These are phyloP conservation scores for Aphanoascus verrucosus DNA, from an alignment of 2,329 filamentous ascomycete genomes.

Conservation along the genomic window DNA sequence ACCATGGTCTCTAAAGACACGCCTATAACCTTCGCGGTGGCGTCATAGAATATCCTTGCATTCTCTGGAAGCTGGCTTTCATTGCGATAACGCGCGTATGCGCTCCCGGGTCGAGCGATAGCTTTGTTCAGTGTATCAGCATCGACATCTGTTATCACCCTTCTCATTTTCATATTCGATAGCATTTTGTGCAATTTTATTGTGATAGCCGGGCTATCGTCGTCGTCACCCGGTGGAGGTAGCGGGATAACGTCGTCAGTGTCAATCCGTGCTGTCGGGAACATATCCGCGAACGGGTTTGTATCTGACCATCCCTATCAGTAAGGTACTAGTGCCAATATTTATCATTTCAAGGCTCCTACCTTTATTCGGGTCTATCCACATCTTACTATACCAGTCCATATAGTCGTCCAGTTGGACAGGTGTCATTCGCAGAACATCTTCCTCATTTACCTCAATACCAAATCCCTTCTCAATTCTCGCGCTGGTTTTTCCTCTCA, in stretches of 20 bases:
- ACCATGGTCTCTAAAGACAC: conserved; percentile 42
- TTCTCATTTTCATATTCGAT: conserved; percentile 30
- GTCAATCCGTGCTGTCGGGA: conserved; percentile 26
- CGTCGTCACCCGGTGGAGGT: conserved; percentile 11
- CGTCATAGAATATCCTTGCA: conserved; percentile 42
- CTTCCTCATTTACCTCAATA: conserved; percentile 47
- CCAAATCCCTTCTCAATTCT: conserved; percentile 39
- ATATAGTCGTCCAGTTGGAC: conserved; percentile 63
- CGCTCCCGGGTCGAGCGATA: conserved; percentile 39
- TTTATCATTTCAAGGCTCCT: conserved; percentile 4
- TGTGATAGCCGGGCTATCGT: conserved; percentile 24
- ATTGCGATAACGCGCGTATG: conserved; percentile 41
- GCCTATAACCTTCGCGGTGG: conserved; percentile 42
- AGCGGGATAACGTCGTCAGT: conserved; percentile 11
- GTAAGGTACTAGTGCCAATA: not conserved
- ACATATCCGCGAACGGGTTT: conserved; percentile 34
- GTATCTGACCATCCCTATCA: conserved; percentile 16
- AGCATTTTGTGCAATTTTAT: conserved; percentile 37
- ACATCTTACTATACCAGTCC: conserved; percentile 65
- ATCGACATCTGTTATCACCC: conserved; percentile 30
- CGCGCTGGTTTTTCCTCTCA: conserved; percentile 24
- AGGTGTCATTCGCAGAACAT: conserved; percentile 52
- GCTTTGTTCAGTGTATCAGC: conserved; percentile 18
- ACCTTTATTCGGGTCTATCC: conserved; percentile 33
- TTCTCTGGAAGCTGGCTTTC: conserved; percentile 38